These are phyloP conservation scores for Exserohilum turcica DNA, from an alignment of 2,329 filamentous ascomycete species.

Conservation along the genomic window DNA sequence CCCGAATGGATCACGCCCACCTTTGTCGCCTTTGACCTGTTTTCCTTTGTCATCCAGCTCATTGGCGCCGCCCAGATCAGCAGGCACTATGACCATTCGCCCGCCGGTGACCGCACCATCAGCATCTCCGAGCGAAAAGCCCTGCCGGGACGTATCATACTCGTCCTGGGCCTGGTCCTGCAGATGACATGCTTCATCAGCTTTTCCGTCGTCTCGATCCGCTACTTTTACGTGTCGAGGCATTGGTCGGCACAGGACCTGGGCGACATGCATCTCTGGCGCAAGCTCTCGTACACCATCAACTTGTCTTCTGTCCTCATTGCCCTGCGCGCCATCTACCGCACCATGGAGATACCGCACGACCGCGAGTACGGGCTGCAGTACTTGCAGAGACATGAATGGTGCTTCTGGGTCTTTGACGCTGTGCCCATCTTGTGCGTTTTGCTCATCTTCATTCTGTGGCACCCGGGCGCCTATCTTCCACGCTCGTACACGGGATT, in stretches of 20 bases:
- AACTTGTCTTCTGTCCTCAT: conserved; percentile 40
- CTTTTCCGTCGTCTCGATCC: conserved; percentile 51
- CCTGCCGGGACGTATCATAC: conserved; percentile 38
- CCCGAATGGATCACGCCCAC: conserved; percentile 54
- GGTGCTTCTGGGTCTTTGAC: conserved; percentile 61
- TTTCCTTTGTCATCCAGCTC: conserved; percentile 56
- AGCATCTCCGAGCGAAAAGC: conserved; percentile 39
- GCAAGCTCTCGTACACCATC: conserved; percentile 42
- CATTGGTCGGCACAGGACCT: conserved; percentile 40
- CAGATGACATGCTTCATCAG: conserved; percentile 59
- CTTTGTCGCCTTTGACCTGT: conserved; percentile 56
- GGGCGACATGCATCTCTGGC: conserved; percentile 45
- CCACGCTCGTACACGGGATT: conserved; percentile 40
- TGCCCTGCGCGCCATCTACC: conserved; percentile 59
- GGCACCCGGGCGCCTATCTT: conserved; percentile 51
- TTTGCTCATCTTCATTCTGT: conserved; percentile 56
- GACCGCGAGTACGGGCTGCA: conserved; percentile 52
- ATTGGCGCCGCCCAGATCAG: conserved; percentile 52
- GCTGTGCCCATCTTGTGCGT: conserved; percentile 56
- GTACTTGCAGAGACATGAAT: conserved; percentile 59
- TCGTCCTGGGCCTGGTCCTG: conserved; percentile 56
- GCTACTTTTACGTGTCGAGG: conserved; percentile 42
- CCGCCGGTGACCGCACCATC: conserved; percentile 50
- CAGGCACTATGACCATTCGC: conserved; percentile 35
- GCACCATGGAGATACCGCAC: conserved; percentile 59